These are phyloP conservation scores for Dictyostelium firmibasis DNA, from an alignment of 78 protist species.

Conservation along the genomic window DNA sequence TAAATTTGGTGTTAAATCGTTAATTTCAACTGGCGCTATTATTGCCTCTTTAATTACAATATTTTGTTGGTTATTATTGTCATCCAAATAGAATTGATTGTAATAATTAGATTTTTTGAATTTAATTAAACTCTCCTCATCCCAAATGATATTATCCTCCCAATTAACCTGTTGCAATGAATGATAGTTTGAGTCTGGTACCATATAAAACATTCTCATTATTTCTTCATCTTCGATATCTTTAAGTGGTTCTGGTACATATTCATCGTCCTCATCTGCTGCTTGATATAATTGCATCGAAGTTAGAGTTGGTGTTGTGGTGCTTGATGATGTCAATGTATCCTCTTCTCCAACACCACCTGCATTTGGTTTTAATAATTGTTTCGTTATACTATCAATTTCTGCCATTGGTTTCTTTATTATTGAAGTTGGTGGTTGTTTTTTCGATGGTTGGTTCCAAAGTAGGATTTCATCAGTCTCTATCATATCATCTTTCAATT, in stretches of 20 bases:
- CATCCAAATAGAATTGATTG: not conserved
- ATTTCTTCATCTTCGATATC: conserved; percentile 1
- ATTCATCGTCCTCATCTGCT: conserved; percentile 45
- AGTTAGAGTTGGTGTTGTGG: not conserved
- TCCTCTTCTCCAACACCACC: not conserved
- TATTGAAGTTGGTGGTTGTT: conserved; percentile 13
- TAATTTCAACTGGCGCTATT: not conserved
- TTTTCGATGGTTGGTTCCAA: conserved; percentile 16
- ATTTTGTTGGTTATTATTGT: not conserved
- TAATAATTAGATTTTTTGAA: not conserved
- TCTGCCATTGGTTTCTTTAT: not conserved
- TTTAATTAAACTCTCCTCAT: not conserved
- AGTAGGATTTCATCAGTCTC: not conserved
- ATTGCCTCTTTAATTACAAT: not conserved
- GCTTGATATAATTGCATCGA: conserved; percentile 3
- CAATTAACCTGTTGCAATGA: conserved; percentile 36
- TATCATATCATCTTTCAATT: not conserved
- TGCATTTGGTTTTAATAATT: not conserved
- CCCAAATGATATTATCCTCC: conserved; percentile 78
- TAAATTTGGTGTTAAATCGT: not conserved
- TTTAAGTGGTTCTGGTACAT: conserved; percentile 39
- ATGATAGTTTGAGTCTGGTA: conserved; percentile 7
- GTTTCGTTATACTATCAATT: not conserved
- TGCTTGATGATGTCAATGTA: not conserved
- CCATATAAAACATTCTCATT: not conserved